Evolutionary conservation across 2,329 filamentous ascomycete genomes (phyloP).

Genomic region (Colletotrichum agaves): DNA sequence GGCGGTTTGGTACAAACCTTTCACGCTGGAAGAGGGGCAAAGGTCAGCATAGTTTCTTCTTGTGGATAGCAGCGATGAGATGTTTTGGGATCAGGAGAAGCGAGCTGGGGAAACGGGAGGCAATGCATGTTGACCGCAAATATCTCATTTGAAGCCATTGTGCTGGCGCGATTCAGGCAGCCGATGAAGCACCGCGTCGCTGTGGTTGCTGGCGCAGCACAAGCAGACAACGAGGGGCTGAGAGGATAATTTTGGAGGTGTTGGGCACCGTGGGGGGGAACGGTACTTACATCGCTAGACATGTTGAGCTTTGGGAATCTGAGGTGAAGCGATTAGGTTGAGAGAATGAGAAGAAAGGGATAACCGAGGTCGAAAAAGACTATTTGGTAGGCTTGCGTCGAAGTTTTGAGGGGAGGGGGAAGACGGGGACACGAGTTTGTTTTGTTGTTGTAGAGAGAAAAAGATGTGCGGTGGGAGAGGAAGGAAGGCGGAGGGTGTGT

Average conservation of each 20-base stretch:
- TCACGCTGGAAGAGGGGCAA: conserved; percentile 66
- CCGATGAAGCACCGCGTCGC: conserved; percentile 12
- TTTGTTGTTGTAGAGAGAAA: conserved; percentile 35
- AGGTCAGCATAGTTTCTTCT: conserved; percentile 47
- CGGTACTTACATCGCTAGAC: conserved; percentile 39
- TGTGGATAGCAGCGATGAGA: conserved; percentile 9
- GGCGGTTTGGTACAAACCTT: conserved; percentile 62
- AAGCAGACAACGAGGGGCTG: conserved; percentile 31
- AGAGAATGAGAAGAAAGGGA: conserved; percentile 15
- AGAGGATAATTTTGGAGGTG: conserved; percentile 30
- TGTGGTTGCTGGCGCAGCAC: conserved; percentile 12
- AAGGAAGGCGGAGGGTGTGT: conserved; percentile 34
- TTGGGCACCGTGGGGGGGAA: conserved; percentile 35
- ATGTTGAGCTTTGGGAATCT: conserved; percentile 36
- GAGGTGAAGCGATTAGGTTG: conserved; percentile 25
- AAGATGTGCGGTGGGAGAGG: conserved; percentile 35
- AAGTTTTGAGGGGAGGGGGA: conserved; percentile 17
- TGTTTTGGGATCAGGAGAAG: conserved; percentile 19
- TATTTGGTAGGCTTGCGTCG: conserved; percentile 30
- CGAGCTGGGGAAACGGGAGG: background rate
- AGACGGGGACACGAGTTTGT: conserved; percentile 36
- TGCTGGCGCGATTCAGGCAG: background rate
- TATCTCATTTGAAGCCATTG: background rate
- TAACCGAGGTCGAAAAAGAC: conserved; percentile 15
- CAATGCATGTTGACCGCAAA: background rate